Base-by-base conservation (phyloP, 176 grass and related monocot genomes). In the Zizania latifolia region DNA sequence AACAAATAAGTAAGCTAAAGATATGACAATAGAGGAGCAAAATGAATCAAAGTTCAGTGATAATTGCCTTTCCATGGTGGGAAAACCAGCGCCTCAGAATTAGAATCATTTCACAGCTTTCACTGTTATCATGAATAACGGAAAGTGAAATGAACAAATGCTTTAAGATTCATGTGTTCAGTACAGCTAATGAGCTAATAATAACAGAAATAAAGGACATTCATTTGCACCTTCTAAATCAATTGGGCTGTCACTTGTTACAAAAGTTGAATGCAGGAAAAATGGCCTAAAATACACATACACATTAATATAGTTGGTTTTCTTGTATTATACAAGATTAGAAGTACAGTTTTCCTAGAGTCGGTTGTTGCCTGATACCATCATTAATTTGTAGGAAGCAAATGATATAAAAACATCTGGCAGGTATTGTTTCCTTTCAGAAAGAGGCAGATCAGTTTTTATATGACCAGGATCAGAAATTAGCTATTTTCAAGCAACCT, bases 401-500 rank as follows among this genome's bases (percentile, higher is more conserved):
- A 57, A 60, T 1, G 15, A 74, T 56, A 37, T 1, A 4, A 30
- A 48, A 21, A 46, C 34, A 56, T 41, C 39, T 26, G 27, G 31
- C 50, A 63, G 14, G 24, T 40, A 44, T 56, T 30, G 2, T n/a
- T 34, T 14, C 13, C 28, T 23, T 44, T 8, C 27, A 66, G 28
- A 44, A 68, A 35, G 13, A 40, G 33, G 12, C 24, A 58, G 55
- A 46, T 8, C 28, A 75, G 53, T 32, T 65, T 55, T 57, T 3
- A n/a, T 19, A 10, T 29, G 2, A 38, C 39, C 5, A 10, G 7
- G 24, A 14, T 4, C 32, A 37, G 1, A 57, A 64, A n/a, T 21
- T 58, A 81, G 64, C 29, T 77, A 82, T 45, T 74, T 29, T 10
- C 17, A 62, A 64, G 30, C 24, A 56, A 46, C 10, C 5, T 17